Conservation (phyloP, 208 protist genomes). For the Chromosphaera perkinsii region DNA sequence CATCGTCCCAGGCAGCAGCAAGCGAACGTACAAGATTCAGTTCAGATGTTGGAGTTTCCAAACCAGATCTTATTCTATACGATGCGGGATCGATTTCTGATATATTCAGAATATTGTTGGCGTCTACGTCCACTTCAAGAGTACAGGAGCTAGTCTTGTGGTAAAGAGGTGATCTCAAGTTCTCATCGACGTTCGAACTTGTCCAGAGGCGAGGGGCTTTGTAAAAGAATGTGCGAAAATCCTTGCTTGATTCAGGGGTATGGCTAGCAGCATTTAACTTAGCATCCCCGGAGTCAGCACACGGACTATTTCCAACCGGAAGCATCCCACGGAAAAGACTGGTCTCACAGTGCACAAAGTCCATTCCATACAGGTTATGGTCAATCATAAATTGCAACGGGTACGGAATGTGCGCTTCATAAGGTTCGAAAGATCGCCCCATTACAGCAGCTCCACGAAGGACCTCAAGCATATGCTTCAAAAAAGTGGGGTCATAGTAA, state of each 20-base stretch:
- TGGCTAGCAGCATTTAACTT: no score
- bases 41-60: not conserved
- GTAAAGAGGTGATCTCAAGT: no score
- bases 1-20: conserved; percentile 28
- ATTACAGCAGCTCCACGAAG: conserved; percentile 19
- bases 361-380: conserved; percentile 67
- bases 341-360: conserved; percentile 34
- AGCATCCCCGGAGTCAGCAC: no score
- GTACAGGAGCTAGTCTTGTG: no score
- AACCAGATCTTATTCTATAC: not conserved
- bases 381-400: conserved; percentile 67
- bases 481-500: conserved; percentile 1
- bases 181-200: no score
- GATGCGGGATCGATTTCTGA: not conserved
- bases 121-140: conserved; percentile 14
- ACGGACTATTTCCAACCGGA: not conserved
- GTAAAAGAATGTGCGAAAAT: not conserved
- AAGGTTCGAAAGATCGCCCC: conserved; percentile 12
- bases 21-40: conserved; percentile 20
- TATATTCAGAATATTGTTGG: conserved; percentile 22
- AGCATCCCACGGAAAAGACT: conserved; percentile 42
- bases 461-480: not conserved
- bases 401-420: conserved; percentile 66
- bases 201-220: no score
- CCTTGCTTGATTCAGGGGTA: no score